Base-by-base conservation (phyloP, 1,139 yeast species). In the Saccharomyces hybrid region DNA sequence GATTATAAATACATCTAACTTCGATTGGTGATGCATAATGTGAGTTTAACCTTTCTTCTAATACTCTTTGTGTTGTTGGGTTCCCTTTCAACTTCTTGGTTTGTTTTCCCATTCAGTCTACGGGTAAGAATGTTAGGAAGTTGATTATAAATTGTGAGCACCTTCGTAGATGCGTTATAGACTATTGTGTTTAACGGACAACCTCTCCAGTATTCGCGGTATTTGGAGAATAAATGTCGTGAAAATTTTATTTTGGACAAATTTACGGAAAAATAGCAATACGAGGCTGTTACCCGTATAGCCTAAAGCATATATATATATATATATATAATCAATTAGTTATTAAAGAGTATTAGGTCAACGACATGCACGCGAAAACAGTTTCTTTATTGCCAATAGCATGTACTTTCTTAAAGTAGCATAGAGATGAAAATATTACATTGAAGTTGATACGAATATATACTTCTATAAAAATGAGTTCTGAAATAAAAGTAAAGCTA, bases 1-100 rank as follows among this genome's bases (percentile, higher is more conserved):
- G 46, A 68, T 67, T 38, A 67, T 62, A 51, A 67, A 67, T 2
- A 66, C 63, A 57, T 68, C 71, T 48, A 67, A 59, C 53, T 64
- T 64, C 2, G 61, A 57, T 57, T 66, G 70, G 53, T 64, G 68
- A 54, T 66, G 69, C 59, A 66, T 59, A 29, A 62, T 57, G 31
- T 32, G 25, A 20, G 14, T 48, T 11, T 23, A 31, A 31, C 23
- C 34, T 48, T 31, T 48, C 26, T 11, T 48, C 26, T 11, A 48
- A 31, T 34, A 28, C 20, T 23, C 32, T 47, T 2, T 14, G 29
- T 27, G 32, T 29, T 16, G 6, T 32, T 28, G 8, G 34, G 42
- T 9, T 20, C 1, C 27, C 11, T 48, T 47, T 48, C 20, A 32
- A 6, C 25, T 38, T 38, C 44, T 14, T 38, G 44, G 25, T 20